Base-by-base conservation (phyloP, 1,284 basidiomycete species). In the Porogramme epimiltina region DNA sequence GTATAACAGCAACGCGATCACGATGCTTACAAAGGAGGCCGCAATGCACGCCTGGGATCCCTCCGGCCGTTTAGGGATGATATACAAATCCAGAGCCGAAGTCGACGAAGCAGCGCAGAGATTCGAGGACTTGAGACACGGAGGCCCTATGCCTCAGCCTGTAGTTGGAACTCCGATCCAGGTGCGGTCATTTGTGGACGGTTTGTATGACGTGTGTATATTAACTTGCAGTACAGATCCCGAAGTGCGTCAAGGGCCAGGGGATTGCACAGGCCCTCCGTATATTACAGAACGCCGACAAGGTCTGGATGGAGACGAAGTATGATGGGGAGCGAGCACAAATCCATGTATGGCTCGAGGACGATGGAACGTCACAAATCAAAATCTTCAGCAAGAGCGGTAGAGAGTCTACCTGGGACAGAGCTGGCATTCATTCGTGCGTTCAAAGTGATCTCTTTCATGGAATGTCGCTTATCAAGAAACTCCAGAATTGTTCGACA, bases 321-420 rank as follows among this genome's bases (percentile, higher is more conserved):
- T 93, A 94, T 66, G 93, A 95, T 56, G 93, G 93, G 5, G 93
- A 95, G 67, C 78, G 92, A 63, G 89, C 84, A 52, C 93, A 96
- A 64, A 91, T 95, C 24, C 93, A 96, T 62, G 79, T 93, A 22
- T 73, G 85, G 57, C 62, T 85, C 3, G 56, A 65, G 11, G 62
- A 63, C 3, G 66, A 71, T 4, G 65, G 67, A 0, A 55, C 62
- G 3, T 70, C 80, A 2, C 71, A 70, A 10, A 85, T 95, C 51
- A 84, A 72, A 1, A 90, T 95, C 34, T 93, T 87, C 65, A 93
- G 89, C 72, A 94, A 96, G 70, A 92, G 87, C 56, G 86, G 82
- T 54, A 72, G 93, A 16, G 80, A 95, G 60, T 91, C 88, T 18
- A 95, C 92, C 0, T 51, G 71, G 38, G 91, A 94, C 62, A 78